Percentiles rank a stretch among this genome's conserved stretches.
Conservation (phyloP, 345 rosid genomes). For the Mercurialis annua region DNA sequence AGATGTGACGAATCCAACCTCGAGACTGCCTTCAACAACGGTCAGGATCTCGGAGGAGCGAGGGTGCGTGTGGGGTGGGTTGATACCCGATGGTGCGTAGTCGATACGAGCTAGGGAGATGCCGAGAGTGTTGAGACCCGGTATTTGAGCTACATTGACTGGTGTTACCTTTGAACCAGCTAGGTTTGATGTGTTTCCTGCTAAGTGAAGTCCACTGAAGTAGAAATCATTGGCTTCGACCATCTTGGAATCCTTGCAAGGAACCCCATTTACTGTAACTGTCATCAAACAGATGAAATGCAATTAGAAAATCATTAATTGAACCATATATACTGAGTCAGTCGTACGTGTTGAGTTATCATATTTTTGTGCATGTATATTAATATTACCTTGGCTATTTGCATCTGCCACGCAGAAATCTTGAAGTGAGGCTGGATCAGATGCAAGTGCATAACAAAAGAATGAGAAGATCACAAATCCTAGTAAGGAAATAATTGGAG, state of each 20-base stretch:
- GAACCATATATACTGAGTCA: not conserved
- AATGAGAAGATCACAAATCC: not conserved
- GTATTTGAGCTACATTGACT: not conserved
- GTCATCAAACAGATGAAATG: not conserved
- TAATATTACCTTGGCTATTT: not conserved
- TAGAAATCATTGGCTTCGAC: constrained; percentile 13
- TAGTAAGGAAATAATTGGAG: not conserved
- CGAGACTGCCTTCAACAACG: not conserved
- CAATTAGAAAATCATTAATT: not conserved
- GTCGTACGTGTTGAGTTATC: too few species aligned
- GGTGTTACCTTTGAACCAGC: constrained; percentile 4
- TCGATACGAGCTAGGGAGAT: constrained; percentile 9
- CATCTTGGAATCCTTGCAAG: constrained; percentile 7
- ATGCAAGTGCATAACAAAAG: not conserved
- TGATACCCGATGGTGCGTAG: constrained; percentile 1
- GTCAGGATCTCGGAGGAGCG: constrained; percentile 2
- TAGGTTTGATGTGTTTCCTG: constrained; percentile 7
- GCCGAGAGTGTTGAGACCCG: constrained; percentile 14
- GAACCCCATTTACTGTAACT: not conserved
- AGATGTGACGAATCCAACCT: constrained; percentile 11
- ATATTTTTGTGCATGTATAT: not conserved
- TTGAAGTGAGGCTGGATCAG: constrained; percentile 2
- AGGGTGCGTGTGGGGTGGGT: constrained; percentile 12
- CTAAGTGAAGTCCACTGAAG: constrained; percentile 5
- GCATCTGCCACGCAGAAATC: constrained; percentile 9